Evolutionary conservation across 306 rosid genomes (phyloP), one percentile per base, ranked within the genome.

Genomic region (Albizia julibrissin): DNA sequence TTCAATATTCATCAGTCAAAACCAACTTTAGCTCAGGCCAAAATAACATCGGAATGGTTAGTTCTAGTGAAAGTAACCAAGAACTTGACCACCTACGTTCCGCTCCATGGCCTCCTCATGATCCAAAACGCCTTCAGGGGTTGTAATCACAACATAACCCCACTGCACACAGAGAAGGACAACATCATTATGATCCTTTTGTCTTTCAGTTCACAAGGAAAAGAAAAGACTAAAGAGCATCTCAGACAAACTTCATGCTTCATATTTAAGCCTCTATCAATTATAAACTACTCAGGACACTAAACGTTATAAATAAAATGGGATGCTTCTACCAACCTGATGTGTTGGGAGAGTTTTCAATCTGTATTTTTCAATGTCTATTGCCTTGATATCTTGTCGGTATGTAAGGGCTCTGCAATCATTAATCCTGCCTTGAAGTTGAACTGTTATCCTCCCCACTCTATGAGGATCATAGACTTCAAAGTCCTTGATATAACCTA

Each of bases 81-180:
- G 92, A 85, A 93, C 93, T 86, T 93, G 97, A 72, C 97, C 95
- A 13, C 95, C 90, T 72, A 87, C 97, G 46, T 93, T 92, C 76
- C 88, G 85, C 72, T 40, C 86, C 5, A 90, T 80, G 27, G 97
- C 97, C 87, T 91, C 98, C 85, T 95, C 99, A 66, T 95, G 97
- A 88, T 95, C 99, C 93, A 95, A 85, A 84, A 95, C 87, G 69
- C 98, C 98, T 31, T 95, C 97, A 0, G 99, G 98, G 61, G 99
- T 93, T 39, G 99, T 88, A 74, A 95, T 86, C 86, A 93, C 98
- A 77, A 95, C 92, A 89, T 93, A 92, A 82, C 99, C 99, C 99
- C 99, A 95, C 99, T 90, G 97, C 90, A 89, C 12, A 59, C 24
- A 79, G 70, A 68, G 61, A 87, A 72, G 69, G 26, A 73, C 14